Evolutionary conservation across 2,329 filamentous ascomycete species (phyloP).

Genomic region (Monascus ruber): DNA sequence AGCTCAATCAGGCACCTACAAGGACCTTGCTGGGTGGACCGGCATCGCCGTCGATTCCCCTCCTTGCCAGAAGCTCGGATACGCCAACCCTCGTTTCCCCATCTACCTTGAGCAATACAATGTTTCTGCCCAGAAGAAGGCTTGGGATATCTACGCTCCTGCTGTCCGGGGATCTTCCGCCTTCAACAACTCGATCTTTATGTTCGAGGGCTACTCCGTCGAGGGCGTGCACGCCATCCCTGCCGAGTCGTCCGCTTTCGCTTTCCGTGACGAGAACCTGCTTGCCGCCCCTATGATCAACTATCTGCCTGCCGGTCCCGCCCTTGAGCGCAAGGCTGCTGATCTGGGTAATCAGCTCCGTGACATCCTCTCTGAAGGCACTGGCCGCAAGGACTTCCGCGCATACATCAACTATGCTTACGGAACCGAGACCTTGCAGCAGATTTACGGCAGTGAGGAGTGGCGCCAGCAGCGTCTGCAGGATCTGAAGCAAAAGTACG

Average conservation of each 20-base stretch:
- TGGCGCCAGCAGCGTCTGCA: conserved; percentile 35
- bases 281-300: conserved; percentile 27
- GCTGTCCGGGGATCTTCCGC: conserved; percentile 14
- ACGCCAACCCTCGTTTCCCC: conserved; percentile 29
- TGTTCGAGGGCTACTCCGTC: conserved; percentile 42
- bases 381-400: conserved; percentile 21
- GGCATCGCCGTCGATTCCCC: conserved; percentile 21
- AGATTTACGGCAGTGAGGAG: conserved; percentile 39
- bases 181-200: conserved; percentile 30
- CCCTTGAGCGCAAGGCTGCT: conserved; percentile 22
- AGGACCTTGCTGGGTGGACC: conserved; percentile 31
- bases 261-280: conserved; percentile 33
- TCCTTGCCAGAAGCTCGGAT: conserved; percentile 27
- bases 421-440: conserved; percentile 32
- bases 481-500: neutral
- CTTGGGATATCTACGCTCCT: conserved; percentile 23
- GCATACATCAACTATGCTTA: conserved; percentile 44
- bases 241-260: conserved; percentile 29
- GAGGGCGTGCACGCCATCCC: conserved; percentile 30
- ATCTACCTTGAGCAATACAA: conserved; percentile 30
- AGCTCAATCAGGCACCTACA: conserved; percentile 27
- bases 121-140: conserved; percentile 16
- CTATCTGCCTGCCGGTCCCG: conserved; percentile 19
- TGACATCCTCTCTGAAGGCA: conserved; percentile 24
- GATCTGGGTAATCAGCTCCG: conserved; percentile 30